Percentiles rank a stretch among this genome's conserved stretches.
phyloP scores from a whole-genome alignment of 2,329 filamentous ascomycete species.

The Cladosporium sp. region DNA sequence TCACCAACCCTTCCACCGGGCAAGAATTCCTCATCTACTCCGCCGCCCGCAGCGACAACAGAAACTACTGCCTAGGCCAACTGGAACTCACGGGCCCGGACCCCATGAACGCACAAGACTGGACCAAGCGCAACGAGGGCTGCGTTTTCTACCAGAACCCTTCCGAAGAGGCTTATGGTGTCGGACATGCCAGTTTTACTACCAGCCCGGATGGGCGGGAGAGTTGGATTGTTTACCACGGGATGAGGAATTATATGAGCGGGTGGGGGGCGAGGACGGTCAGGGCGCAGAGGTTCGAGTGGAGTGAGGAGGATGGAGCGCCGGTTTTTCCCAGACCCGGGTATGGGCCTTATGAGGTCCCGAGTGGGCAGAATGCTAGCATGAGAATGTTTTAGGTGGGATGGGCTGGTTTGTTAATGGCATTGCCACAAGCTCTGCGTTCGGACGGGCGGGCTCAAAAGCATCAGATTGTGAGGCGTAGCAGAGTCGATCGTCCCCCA shows the following conservation, averaged over 20 bases:
- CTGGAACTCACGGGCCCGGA: conserved; percentile 46
- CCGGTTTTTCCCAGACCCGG: conserved; percentile 46
- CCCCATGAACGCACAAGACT: conserved; percentile 46
- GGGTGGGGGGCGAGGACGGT: conserved; percentile 47
- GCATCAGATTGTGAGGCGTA: too few relatives aligned
- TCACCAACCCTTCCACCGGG: conserved; percentile 43
- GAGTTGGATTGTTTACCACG: conserved; percentile 52
- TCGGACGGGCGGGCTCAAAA: too few relatives aligned
- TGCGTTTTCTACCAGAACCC: conserved; percentile 49
- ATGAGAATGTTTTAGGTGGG: conserved; percentile 24
- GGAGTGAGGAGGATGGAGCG: conserved; percentile 42
- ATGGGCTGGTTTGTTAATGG: too few relatives aligned
- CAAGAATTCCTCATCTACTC: conserved; percentile 48
- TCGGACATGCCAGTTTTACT: conserved; percentile 49
- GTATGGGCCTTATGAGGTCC: conserved; percentile 44
- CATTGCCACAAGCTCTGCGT: too few relatives aligned
- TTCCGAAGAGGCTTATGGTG: conserved; percentile 41
- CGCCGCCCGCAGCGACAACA: conserved; percentile 47
- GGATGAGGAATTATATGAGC: conserved; percentile 44
- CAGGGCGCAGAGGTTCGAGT: conserved; percentile 44
- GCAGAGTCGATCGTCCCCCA: too few relatives aligned
- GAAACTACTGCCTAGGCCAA: conserved; percentile 50
- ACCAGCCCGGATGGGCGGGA: conserved; percentile 45
- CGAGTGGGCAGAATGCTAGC: conserved; percentile 40
- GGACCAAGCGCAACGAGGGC: conserved; percentile 44